Evolutionary conservation across 345 rosid genomes (phyloP).

Genomic region (Fremontodendron californicum): DNA sequence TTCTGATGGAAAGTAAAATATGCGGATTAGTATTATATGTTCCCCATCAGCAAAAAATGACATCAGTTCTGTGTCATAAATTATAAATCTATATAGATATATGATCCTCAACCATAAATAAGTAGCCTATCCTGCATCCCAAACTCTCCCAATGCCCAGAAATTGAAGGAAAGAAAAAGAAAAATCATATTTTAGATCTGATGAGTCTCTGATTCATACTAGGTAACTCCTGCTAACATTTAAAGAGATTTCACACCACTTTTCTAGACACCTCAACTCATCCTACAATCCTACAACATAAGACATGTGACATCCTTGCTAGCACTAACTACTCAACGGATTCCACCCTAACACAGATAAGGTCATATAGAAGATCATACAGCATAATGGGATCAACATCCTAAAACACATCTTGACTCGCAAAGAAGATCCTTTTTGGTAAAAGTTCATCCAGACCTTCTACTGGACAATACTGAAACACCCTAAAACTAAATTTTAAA

Average conservation of each 20-base stretch:
- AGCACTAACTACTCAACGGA: neutral
- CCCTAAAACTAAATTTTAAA: neutral
- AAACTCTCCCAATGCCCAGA: neutral
- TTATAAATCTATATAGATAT: neutral
- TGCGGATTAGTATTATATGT: neutral
- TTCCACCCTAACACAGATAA: neutral
- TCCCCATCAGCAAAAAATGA: neutral
- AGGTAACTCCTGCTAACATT: neutral
- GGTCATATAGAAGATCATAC: neutral
- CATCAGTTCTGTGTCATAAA: neutral
- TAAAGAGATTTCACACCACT: neutral
- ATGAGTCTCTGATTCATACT: neutral
- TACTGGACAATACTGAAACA: neutral
- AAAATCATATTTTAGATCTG: neutral
- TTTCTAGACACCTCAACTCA: neutral
- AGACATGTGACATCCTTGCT: neutral
- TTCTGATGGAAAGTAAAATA: neutral
- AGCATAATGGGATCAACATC: neutral
- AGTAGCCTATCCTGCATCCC: neutral
- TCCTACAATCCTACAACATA: neutral
- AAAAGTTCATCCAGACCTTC: constrained; percentile 8
- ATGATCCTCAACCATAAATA: neutral
- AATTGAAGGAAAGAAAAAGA: neutral
- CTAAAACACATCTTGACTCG: neutral
- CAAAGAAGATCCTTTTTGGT: neutral